Base-by-base conservation (phyloP, 2,329 filamentous ascomycete species). In the Albifimbria verrucaria region DNA sequence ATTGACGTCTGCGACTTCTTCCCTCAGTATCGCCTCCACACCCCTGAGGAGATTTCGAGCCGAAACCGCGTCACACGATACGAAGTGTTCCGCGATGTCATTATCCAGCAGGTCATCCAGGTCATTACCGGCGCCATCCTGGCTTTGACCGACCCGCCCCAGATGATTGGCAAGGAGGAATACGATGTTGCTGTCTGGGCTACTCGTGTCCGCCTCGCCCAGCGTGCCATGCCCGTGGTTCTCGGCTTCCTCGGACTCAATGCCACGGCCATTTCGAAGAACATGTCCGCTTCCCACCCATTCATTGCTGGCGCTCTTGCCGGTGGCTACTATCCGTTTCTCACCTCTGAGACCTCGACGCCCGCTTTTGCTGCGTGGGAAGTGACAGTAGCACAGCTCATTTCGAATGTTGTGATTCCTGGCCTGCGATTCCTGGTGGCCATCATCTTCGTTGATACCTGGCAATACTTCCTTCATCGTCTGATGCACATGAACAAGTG, bases 401-500 rank as follows among this genome's bases (percentile, higher is more conserved):
- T 96, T 59, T 97, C 97, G 76, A 88, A 89, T 79, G 74, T 85
- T 57, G 68, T 87, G 39, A 80, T 97, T 57, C 94, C 94, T 1
- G 80, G 76, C 3, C 52, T 93, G 48, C 93, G 97, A 69, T 89
- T 96, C 66, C 74, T 82, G 53, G 65, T 89, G 48, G 94, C 87
- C 22, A 81, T 93, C 55, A 74, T 83, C 58, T 78, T 95, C 59
- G 82, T 97, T 61, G 94, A 99, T 73, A 94, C 92, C 44, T 99
- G 94, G 94, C 93, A 99, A 70, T 99, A 99, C 75, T 96, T 97
- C 74, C 81, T 93, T 64, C 94, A 99, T 73, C 90, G 94, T 39
- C 83, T 88, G 53, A 99, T 99, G 94, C 94, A 99, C 74, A 80
- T 94, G 77, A 97, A 97, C 77, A 92, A 90, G 72, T 97, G 90